Base-by-base conservation (phyloP, 768 basidiomycete genomes). In the Termitomyces sp. region DNA sequence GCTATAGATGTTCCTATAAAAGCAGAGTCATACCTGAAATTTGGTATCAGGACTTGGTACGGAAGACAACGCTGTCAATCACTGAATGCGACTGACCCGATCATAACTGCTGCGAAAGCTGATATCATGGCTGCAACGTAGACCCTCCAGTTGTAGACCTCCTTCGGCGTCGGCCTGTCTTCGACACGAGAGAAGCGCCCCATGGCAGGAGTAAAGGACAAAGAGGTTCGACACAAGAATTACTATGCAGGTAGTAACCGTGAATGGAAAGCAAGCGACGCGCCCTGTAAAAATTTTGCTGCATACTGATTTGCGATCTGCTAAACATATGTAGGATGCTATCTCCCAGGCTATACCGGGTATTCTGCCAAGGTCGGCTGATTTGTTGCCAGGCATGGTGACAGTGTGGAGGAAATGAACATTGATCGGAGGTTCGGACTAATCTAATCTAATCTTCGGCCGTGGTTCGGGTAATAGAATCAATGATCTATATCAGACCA, bases 1-100 rank as follows among this genome's bases (percentile, higher is more conserved):
- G 76, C 66, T 54, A 79, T 70, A 0, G 77, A 74, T 0, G 74
- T 76, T 10, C 78, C 76, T 52, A 79, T 74, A 64, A 79, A 79
- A 7, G 75, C 76, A 7, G 70, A 70, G 59, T 77, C 76, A 60
- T 76, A 73, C 36, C 69, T 69, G 22, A 22, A 25, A 25, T 43
- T 32, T 15, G 42, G 33, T 13, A 46, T 48, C 55, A 56, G 46
- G 18, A 39, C 18, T 18, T 4, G 11, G 12, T 38, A 43, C 16
- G 33, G 6, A 36, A 39, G n/a, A 41, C 22, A 46, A 27, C 18
- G 39, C 16, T 20, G 25, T 7, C 54, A 63, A 18, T 56, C 23
- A 38, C 31, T 40, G 23, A 27, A 10, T 35, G 23, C 18, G 35
- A 53, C 53, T 40, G 20, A 73, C 62, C 74, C 74, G 52, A 76